Base-by-base conservation (phyloP, 2,329 filamentous ascomycete species). In the Helminthosporium solani region DNA sequence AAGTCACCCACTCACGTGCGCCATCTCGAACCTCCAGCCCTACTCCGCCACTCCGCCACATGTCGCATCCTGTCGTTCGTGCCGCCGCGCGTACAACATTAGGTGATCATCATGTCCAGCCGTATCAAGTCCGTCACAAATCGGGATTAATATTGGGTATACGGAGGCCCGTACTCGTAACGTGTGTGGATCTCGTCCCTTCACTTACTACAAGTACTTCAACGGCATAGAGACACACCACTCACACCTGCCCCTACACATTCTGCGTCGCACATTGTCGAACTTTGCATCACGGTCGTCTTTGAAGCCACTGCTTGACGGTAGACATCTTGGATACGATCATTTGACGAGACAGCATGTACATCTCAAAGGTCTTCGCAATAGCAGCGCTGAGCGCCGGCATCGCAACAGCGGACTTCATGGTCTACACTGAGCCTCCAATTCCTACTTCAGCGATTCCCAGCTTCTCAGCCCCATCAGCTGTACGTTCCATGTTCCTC, bases 361-460 rank as follows among this genome's bases (percentile, higher is more conserved):
- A 40, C 20, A 14, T 43, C 14, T 20, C 30, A 18, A 35, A 39
- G 23, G 19, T 44, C 27, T 7, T 46, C n/a, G 23, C 28, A 8
- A 34, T 30, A 15, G 31, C 36, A 23, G 47, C 27, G 36, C 40
- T 50, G 43, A 33, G 54, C 15, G 21, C 60, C 28, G 38, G 44
- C 18, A 27, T 56, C 23, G 58, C 47, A 9, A 48, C 53, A 14
- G 60, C 60, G 42, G 63, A 66, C 42, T 66, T 66, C 46, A 62
- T 64, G 60, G 57, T 66, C 12, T 66, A 66, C 41, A 66, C 61
- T 1, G 56, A 54, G 20, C 60, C 60, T 3, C 63, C 63, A 1
- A 64, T 66, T 15, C 63, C 63, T 11, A 64, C 58, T 5, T 44
- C 47, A 12, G 56, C 54, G 7, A 58, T 66, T 5, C 63, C 61